phyloP scores from a whole-genome alignment of 2,329 filamentous ascomycete genomes.

The Colletotrichum echinochloae region DNA sequence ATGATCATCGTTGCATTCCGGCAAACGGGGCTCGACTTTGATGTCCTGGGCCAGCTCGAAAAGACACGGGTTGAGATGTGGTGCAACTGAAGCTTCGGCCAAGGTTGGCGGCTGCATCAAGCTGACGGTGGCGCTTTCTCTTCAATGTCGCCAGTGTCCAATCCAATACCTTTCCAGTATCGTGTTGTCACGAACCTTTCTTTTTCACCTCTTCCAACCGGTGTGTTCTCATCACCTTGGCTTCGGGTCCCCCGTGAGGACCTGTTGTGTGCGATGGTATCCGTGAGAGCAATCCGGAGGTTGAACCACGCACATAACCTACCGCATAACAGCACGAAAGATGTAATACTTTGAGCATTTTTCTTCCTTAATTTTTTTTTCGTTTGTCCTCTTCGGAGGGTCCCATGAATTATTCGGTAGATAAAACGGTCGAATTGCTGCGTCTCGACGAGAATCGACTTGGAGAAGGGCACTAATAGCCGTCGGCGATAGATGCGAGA shows the following conservation, averaged over 20 bases:
- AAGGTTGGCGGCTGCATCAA: slow-evolving; percentile 25
- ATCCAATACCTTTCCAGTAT: neutral
- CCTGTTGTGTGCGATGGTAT: slow-evolving; percentile 24
- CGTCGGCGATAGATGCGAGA: slow-evolving; percentile 27
- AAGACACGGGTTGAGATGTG: slow-evolving; percentile 54
- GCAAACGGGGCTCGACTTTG: slow-evolving; percentile 57
- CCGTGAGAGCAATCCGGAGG: slow-evolving; percentile 20
- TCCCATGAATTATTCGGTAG: slow-evolving; percentile 34
- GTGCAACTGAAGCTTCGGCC: slow-evolving; percentile 45
- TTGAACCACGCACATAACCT: slow-evolving; percentile 3
- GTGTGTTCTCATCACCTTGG: neutral
- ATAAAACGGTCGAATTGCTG: slow-evolving; percentile 34
- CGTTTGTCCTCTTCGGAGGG: slow-evolving; percentile 25
- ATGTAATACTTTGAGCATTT: slow-evolving; percentile 25
- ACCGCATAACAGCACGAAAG: neutral
- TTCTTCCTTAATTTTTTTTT: neutral
- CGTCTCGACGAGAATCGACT: slow-evolving; percentile 24
- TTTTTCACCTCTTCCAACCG: slow-evolving; percentile 20
- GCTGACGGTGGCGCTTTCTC: slow-evolving; percentile 20
- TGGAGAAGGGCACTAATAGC: slow-evolving; percentile 19
- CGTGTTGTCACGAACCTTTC: neutral
- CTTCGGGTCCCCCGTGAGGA: neutral
- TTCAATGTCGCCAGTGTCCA: neutral
- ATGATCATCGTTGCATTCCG: slow-evolving; percentile 58
- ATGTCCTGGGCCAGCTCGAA: slow-evolving; percentile 50